Evolutionary conservation across 2,329 filamentous ascomycete genomes (phyloP).

Genomic region (Chaetothyriales sp.): DNA sequence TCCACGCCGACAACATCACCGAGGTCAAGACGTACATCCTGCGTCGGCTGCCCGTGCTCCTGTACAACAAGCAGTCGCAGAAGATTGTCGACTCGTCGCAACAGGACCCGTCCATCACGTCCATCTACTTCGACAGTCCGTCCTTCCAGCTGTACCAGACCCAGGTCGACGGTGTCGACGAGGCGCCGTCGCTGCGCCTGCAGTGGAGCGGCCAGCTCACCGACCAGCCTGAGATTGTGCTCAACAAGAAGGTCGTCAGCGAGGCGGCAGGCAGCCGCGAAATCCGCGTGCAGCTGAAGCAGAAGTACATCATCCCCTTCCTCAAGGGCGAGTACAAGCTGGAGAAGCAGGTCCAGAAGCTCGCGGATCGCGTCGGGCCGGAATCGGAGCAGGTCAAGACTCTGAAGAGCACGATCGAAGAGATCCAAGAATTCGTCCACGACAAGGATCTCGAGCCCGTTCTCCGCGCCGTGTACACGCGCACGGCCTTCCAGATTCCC

Average conservation of each 20-base stretch:
- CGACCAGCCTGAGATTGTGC: slow-evolving; percentile 61
- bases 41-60: slow-evolving; percentile 73
- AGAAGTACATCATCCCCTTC: slow-evolving; percentile 83
- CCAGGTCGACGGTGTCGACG: slow-evolving; percentile 63
- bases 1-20: slow-evolving; percentile 86
- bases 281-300: slow-evolving; percentile 71
- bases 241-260: slow-evolving; percentile 81
- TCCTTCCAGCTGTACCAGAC: slow-evolving; percentile 74
- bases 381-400: slow-evolving; percentile 51
- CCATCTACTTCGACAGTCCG: slow-evolving; percentile 85
- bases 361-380: slow-evolving; percentile 60
- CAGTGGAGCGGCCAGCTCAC: slow-evolving; percentile 83
- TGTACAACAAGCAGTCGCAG: slow-evolving; percentile 79
- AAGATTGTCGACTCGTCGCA: slow-evolving; percentile 68
- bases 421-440: slow-evolving; percentile 68
- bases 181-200: slow-evolving; percentile 70
- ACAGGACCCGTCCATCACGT: slow-evolving; percentile 78
- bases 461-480: slow-evolving; percentile 80
- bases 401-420: slow-evolving; percentile 58
- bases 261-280: slow-evolving; percentile 67
- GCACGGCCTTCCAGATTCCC: slow-evolving; percentile 93
- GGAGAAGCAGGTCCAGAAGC: slow-evolving; percentile 80
- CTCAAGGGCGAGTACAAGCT: slow-evolving; percentile 77
- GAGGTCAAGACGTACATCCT: slow-evolving; percentile 95
- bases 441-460: slow-evolving; percentile 68